These are phyloP conservation scores for Chrysoporthe austroafricana DNA, from an alignment of 2,329 filamentous ascomycete species.

Conservation along the genomic window DNA sequence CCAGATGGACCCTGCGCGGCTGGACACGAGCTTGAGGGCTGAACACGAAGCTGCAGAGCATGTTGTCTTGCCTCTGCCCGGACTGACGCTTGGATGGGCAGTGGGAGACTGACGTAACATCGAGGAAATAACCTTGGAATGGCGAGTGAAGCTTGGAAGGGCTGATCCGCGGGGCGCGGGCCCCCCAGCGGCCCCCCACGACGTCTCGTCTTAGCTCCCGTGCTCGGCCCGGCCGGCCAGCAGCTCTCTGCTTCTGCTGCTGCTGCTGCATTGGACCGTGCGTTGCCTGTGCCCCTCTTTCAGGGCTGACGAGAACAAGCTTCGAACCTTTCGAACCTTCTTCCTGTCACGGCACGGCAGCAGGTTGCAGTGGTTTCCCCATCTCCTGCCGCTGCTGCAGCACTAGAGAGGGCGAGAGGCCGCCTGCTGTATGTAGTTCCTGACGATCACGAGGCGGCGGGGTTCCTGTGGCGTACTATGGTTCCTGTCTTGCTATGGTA, in stretches of 20 bases:
- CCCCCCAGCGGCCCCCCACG: neutral
- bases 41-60: neutral
- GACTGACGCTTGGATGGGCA: no score
- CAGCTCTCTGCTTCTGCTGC: no score
- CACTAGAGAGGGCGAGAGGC: neutral
- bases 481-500: neutral
- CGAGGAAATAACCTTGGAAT: no score
- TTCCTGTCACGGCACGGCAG: neutral
- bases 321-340: neutral
- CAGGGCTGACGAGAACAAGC: neutral
- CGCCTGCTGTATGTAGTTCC: neutral
- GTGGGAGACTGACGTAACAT: no score
- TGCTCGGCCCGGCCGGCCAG: constrained; percentile 2
- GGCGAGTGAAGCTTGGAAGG: neutral
- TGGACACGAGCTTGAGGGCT: neutral
- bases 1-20: no score
- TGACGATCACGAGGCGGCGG: neutral
- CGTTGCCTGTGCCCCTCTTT: neutral
- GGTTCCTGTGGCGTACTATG: neutral
- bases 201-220: neutral
- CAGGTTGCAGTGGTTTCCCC: neutral
- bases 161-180: neutral
- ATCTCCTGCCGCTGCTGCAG: neutral
- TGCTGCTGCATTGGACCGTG: neutral
- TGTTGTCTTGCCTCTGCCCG: no score